These are phyloP conservation scores for Penicillium fimorum DNA, from an alignment of 495 filamentous ascomycete species.

Conservation along the genomic window DNA sequence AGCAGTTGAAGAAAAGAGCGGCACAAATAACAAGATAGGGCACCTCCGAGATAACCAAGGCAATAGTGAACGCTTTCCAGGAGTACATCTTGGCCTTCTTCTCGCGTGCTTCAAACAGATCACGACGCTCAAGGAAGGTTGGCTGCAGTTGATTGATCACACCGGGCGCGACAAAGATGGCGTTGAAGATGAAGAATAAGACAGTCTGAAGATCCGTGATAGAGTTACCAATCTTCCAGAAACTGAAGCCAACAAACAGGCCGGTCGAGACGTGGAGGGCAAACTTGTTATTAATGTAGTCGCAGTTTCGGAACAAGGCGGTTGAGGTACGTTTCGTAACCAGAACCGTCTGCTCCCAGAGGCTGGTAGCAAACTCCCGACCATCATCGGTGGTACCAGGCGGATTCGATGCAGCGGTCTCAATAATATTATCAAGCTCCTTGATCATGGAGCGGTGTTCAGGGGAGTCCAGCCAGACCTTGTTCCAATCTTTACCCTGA, in stretches of 20 bases:
- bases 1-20: conserved; percentile 49
- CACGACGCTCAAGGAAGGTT: conserved; percentile 50
- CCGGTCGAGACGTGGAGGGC: conserved; percentile 32
- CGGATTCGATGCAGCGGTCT: conserved; percentile 34
- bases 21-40: conserved; percentile 51
- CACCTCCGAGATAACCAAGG: conserved; percentile 50
- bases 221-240: conserved; percentile 34
- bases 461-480: conserved; percentile 60
- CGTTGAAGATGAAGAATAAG: conserved; percentile 49
- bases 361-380: conserved; percentile 56
- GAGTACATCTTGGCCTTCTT: conserved; percentile 54
- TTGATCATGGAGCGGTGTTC: conserved; percentile 41
- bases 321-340: conserved; percentile 57
- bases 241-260: conserved; percentile 42
- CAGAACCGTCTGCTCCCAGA: conserved; percentile 54
- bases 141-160: conserved; percentile 53
- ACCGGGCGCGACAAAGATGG: conserved; percentile 49
- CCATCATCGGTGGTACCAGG: conserved; percentile 34
- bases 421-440: conserved; percentile 57
- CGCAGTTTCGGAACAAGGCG: conserved; percentile 58
- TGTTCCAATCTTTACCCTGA: conserved; percentile 55
- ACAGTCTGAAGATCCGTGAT: conserved; percentile 28
- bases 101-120: conserved; percentile 52
- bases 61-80: conserved; percentile 52
- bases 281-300: conserved; percentile 66